Conservation (phyloP, 129 eudicot species). For the Mikania micrantha region DNA sequence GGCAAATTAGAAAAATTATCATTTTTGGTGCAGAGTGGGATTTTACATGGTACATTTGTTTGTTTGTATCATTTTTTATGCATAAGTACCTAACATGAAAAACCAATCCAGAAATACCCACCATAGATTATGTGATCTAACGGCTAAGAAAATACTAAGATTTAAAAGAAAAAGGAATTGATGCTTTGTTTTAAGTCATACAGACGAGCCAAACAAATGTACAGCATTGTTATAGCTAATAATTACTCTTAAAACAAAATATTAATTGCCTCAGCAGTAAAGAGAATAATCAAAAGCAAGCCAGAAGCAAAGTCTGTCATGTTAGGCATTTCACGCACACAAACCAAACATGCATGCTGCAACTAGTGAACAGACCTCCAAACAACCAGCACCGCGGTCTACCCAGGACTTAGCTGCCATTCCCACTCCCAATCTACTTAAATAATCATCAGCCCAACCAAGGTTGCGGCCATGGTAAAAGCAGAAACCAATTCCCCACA, state of each 20-base stretch:
- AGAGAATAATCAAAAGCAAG: background rate
- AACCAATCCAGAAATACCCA: background rate
- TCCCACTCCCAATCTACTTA: no score
- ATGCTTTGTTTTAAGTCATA: slow-evolving; percentile 3
- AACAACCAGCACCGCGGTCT: no score
- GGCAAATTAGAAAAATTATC: background rate
- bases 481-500: no score
- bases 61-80: background rate
- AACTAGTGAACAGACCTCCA: no score
- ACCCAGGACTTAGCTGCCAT: no score
- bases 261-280: background rate
- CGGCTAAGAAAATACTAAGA: background rate
- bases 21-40: no score
- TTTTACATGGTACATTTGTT: no score
- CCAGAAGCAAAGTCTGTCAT: background rate
- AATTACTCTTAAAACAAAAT: background rate
- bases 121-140: background rate
- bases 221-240: background rate
- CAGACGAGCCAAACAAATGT: background rate
- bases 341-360: no score
- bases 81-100: background rate
- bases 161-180: background rate
- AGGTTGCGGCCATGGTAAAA: no score
- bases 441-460: no score
- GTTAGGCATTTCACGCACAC: no score